Base-by-base conservation (phyloP, 768 basidiomycete genomes). In the Panus rudis region DNA sequence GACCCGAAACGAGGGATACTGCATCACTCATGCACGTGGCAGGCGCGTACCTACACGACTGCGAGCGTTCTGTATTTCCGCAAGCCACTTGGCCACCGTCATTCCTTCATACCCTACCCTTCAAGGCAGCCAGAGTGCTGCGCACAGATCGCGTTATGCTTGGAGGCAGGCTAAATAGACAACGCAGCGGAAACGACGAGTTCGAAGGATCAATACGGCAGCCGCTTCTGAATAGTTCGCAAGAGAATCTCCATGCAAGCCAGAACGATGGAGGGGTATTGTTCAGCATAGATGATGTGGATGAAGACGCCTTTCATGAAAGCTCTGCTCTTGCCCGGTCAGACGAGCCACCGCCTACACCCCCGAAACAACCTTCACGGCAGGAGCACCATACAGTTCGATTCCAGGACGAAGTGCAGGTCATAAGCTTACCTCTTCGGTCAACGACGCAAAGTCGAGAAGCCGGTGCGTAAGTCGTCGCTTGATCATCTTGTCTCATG, bases 401-500 rank as follows among this genome's bases (percentile, higher is more conserved):
- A 33, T 86, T 87, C 55, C 65, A 75, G 47, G 81, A 88, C 39
- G 72, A 80, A 26, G 79, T 84, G 1, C 78, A 82, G 48, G 72
- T 84, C 33, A 79, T 84, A 53, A 73, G 71, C 4, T 83, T 81
- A 0, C 69, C 83, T 4, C 63, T 90, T 27, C 73, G 78, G 58
- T 92, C 87, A 17, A 88, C 82, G 19, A 63, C 70, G 22, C 66
- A 79, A 41, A 90, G 88, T 58, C 80, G 90, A 44, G 89, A 92
- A 68, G 69, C 79, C 60, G 85, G 88, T 90, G 59, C 61, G 84
- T 78, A 57, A 50, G 60, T 62, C 59, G 45, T 16, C 20, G 37
- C n/a, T 45, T 39, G n/a, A 12, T 33, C 37, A 33, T 25, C 19
- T 6, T 12, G 42, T 21, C 33, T 39, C 25, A 37, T 45, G 37